Percentiles rank a stretch among this genome's conserved stretches.
These are phyloP conservation scores for Camellia oleifera DNA, from an alignment of 179 eudicot species.

Conservation along the genomic window DNA sequence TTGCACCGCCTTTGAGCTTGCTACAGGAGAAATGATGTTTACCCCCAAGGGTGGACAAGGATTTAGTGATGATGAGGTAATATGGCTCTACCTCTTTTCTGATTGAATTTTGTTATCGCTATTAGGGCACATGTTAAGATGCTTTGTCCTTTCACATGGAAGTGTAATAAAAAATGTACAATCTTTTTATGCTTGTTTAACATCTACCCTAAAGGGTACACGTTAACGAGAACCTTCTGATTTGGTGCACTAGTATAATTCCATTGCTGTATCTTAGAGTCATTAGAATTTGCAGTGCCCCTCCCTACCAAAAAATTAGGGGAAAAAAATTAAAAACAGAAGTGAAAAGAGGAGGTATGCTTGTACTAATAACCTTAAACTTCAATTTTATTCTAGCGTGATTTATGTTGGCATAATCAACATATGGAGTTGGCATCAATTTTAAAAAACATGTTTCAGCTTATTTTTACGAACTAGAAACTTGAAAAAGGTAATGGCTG, in stretches of 20 bases:
- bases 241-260: not conserved
- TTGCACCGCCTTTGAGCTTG: constrained; percentile 95
- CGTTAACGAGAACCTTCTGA: not conserved
- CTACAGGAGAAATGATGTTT: constrained; percentile 97
- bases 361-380: not conserved
- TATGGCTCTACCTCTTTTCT: constrained; percentile 4
- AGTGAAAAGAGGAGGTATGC: not conserved
- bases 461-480: not conserved
- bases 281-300: not conserved
- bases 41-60: constrained; percentile 82
- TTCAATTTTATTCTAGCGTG: not conserved
- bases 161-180: too few relatives aligned
- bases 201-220: too few relatives aligned
- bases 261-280: not conserved
- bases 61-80: constrained; percentile 91
- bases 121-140: too few relatives aligned
- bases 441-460: not conserved
- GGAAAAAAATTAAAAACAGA: not conserved
- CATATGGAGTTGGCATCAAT: not conserved
- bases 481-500: not conserved
- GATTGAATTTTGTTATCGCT: too few relatives aligned
- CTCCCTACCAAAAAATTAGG: not conserved
- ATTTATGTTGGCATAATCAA: not conserved
- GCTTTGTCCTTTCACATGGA: too few relatives aligned
- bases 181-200: too few relatives aligned